Base-by-base conservation (phyloP, 352 stramenopile species). In the Pythium sp. region DNA sequence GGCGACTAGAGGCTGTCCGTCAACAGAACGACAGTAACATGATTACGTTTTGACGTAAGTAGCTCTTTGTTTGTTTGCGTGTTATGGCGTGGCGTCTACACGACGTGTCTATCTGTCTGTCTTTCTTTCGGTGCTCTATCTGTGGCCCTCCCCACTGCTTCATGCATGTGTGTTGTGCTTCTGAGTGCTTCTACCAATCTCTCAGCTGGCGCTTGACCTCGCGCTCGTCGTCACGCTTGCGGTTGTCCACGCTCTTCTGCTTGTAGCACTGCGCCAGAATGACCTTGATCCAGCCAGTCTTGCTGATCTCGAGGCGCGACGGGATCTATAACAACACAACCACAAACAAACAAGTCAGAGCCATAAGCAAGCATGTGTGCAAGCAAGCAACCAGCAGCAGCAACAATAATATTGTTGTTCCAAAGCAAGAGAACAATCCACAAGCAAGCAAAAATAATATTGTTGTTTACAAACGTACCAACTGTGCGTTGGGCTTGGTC, bases 261-360 rank as follows among this genome's bases (percentile, higher is more conserved):
- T 90, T 90, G 64, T 81, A 84, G 65, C 87, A 92, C 12, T 87
- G 76, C 15, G 84, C 85, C 61, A 92, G 69, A 49, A 92, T 80
- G n/a, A 95, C 77, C 61, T 95, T 94, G 74, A 94, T 91, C 87
- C 87, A 95, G 7, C 86, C 86, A 12, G 87, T 95, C 46, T 79
- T 83, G 43, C 85, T 82, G 3, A 92, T 78, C 66, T 95, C 82
- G 8, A 93, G 73, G 3, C 87, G 81, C 70, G 85, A 77, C 18
- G 87, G 87, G 56, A 95, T 82, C 87, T 95, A 47, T 28, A 26
- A 51, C 8, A 43, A 34, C 53, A 49, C n/a, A 26, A 30, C 20
- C 47, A 55, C 12, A 14, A 43, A 43, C 36, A 43, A 43, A 43
- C 36, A 43, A 43, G 36, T 43, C 36, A 43, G 36, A 43, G 15